phyloP scores from a whole-genome alignment of 257 asterid species.

The Gentiana straminea region DNA sequence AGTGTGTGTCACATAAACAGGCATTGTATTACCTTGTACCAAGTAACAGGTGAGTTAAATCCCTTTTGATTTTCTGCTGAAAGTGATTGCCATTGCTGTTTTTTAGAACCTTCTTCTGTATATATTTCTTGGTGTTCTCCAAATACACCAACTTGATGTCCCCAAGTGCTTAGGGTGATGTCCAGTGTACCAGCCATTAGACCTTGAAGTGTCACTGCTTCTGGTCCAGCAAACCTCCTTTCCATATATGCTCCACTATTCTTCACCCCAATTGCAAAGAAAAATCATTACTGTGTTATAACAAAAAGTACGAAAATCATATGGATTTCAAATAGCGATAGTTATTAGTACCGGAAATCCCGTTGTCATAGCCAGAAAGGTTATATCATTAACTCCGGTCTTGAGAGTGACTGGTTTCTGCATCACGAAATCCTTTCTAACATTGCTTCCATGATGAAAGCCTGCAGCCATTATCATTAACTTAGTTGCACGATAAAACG shows the following conservation, averaged over 20 bases:
- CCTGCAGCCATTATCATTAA: slow-evolving; percentile 24
- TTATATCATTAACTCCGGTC: slow-evolving; percentile 46
- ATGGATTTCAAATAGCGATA: background rate
- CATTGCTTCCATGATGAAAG: slow-evolving; percentile 72
- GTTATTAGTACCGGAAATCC: slow-evolving; percentile 63
- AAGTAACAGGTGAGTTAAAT: slow-evolving; percentile 41
- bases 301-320: background rate
- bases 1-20: background rate
- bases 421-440: slow-evolving; percentile 69
- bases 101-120: slow-evolving; percentile 56
- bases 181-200: slow-evolving; percentile 87
- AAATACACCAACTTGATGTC: slow-evolving; percentile 53
- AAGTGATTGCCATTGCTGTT: slow-evolving; percentile 41
- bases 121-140: slow-evolving; percentile 48
- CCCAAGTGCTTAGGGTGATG: slow-evolving; percentile 58
- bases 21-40: slow-evolving; percentile 67
- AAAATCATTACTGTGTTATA: background rate
- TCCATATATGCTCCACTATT: slow-evolving; percentile 98
- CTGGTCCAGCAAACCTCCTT: slow-evolving; percentile 83
- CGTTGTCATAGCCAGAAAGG: slow-evolving; percentile 56
- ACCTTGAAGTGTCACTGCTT: slow-evolving; percentile 60
- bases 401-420: slow-evolving; percentile 35
- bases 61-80: slow-evolving; percentile 19
- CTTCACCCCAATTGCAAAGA: slow-evolving; percentile 18
- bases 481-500: background rate